These are phyloP conservation scores for Echium plantagineum DNA, from an alignment of 257 asterid genomes.

Conservation along the genomic window DNA sequence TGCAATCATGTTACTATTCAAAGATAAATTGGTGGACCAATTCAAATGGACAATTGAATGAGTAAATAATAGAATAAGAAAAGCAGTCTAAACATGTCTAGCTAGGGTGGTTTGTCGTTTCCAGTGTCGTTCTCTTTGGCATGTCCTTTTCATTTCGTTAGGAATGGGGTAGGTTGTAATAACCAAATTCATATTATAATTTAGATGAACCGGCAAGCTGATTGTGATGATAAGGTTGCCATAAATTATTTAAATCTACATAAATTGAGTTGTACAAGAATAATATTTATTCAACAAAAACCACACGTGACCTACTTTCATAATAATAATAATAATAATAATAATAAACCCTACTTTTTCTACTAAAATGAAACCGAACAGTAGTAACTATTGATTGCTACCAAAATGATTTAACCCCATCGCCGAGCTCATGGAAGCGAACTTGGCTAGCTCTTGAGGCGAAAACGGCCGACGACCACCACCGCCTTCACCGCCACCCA, in stretches of 20 bases:
- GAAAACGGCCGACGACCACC: conserved; percentile 39
- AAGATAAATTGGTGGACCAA: too few relatives aligned
- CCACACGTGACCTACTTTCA: neutral
- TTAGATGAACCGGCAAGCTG: neutral
- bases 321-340: too few relatives aligned
- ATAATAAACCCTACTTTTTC: neutral
- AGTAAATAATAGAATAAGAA: neutral
- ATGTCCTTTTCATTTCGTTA: neutral
- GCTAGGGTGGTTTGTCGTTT: neutral
- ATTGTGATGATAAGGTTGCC: neutral
- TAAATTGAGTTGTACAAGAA: neutral
- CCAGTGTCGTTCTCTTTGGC: neutral
- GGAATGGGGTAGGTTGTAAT: neutral
- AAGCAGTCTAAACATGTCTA: neutral
- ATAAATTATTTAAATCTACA: neutral
- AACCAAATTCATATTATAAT: too few relatives aligned
- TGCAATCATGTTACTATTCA: too few relatives aligned
- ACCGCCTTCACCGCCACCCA: conserved; percentile 39
- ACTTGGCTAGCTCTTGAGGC: conserved; percentile 62
- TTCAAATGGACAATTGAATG: too few relatives aligned
- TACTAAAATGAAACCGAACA: too few relatives aligned
- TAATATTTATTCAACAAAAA: neutral
- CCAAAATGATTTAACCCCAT: conserved; percentile 1
- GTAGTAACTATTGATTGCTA: neutral
- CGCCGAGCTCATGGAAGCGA: conserved; percentile 19